Base-by-base conservation (phyloP, 352 stramenopile species). In the Phytophthora vignae region DNA sequence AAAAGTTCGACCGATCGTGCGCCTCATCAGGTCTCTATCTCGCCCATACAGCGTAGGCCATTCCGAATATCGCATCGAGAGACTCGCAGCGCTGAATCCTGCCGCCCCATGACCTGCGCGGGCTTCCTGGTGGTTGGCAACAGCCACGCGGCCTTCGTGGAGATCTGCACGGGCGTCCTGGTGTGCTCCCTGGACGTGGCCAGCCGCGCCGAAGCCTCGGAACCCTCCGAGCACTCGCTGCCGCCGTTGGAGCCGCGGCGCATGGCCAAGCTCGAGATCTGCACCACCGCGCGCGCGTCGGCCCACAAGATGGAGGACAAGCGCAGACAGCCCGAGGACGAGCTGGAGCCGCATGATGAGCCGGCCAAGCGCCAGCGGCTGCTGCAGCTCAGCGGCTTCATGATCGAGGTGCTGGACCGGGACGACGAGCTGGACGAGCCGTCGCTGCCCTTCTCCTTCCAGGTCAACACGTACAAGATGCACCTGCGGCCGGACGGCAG, bases 91-190 rank as follows among this genome's bases (percentile, higher is more conserved):
- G 36, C 36, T 2, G 38, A 38, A 38, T 38, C 31, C 33, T 40
- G 31, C 33, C 33, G 33, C 4, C 1, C 17, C 64, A 94, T 94
- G 87, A 83, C 84, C 0, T 90, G 85, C 65, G 87, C 84, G 7
- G 87, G 87, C 12, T 91, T 85, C 62, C 76, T 94, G 60, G 74
- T 91, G 55, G 70, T 90, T n/a, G 80, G 79, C 61, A 87, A 85
- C 76, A 81, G 71, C 53, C 70, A 67, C 42, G 64, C 81, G 9
- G 83, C 85, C 56, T 89, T 84, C 60, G 87, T 89, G 33, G 82
- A 92, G 77, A 81, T 94, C 62, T 60, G 60, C 49, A 83, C 81
- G 9, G 87, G 87, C 19, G 68, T 85, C 63, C 62, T 92, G 22
- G 58, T 85, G 29, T 92, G 84, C 44, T 81, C 71, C 17, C 36